Conservation (phyloP, 2,329 filamentous ascomycete genomes). For the Pseudogymnoascus sp. region DNA sequence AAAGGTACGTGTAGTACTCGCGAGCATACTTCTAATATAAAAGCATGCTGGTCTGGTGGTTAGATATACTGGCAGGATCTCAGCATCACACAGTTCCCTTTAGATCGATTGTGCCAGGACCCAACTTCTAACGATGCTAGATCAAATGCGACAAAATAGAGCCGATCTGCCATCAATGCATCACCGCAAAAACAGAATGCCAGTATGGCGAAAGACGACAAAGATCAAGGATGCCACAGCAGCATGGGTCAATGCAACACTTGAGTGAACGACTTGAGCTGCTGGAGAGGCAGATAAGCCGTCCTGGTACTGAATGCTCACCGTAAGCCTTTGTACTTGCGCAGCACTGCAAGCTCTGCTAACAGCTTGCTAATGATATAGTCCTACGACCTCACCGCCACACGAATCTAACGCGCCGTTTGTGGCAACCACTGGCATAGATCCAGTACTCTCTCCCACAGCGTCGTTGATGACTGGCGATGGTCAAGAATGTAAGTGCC, state of each 20-base stretch:
- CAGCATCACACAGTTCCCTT: neutral
- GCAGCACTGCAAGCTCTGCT: neutral
- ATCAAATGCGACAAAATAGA: neutral
- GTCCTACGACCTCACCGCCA: neutral
- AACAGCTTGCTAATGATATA: neutral
- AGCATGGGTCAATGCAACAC: neutral
- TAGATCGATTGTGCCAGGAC: neutral
- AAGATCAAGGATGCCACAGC: neutral
- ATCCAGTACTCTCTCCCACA: neutral
- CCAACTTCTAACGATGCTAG: neutral
- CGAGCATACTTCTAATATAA: neutral
- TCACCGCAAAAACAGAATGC: neutral
- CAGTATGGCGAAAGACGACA: slow-evolving; percentile 1
- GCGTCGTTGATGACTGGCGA: slow-evolving; percentile 4
- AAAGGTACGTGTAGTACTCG: neutral
- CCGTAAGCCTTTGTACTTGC: neutral
- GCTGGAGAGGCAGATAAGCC: neutral
- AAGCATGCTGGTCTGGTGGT: neutral
- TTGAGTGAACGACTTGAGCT: slow-evolving; percentile 4
- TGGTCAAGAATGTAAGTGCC: slow-evolving; percentile 1
- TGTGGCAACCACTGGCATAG: neutral
- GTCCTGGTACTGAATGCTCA: neutral
- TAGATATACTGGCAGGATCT: neutral
- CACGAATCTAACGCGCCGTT: neutral
- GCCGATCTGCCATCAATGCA: neutral